Conservation (phyloP, 2,329 filamentous ascomycete genomes). For the Hypoxylon sp. region DNA sequence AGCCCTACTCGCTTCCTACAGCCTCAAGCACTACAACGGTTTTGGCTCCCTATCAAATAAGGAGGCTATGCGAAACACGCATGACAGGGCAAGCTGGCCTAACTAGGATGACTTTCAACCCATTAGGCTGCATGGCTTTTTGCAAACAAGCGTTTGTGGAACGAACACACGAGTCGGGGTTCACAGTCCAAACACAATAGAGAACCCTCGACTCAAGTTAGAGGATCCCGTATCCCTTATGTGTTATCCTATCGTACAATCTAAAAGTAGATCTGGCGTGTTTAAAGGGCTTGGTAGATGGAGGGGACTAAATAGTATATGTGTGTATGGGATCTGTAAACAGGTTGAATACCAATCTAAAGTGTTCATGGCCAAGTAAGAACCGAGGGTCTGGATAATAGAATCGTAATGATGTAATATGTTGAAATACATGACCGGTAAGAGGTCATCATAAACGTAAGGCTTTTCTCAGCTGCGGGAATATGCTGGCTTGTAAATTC, state of each 20-base stretch:
- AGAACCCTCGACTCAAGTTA: constrained; percentile 9
- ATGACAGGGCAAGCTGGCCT: constrained; percentile 13
- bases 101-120: constrained; percentile 7
- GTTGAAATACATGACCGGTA: neutral
- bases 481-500: constrained; percentile 17
- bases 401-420: neutral
- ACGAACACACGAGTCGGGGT: constrained; percentile 12
- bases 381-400: neutral
- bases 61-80: constrained; percentile 31
- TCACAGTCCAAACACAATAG: neutral
- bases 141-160: constrained; percentile 22
- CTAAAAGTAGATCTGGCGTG: constrained; percentile 21
- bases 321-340: neutral
- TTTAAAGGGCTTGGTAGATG: constrained; percentile 2
- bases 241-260: constrained; percentile 13
- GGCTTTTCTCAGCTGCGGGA: constrained; percentile 5
- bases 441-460: neutral
- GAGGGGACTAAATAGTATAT: neutral
- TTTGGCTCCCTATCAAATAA: constrained; percentile 11
- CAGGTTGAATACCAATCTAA: neutral
- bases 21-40: constrained; percentile 16
- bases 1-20: constrained; percentile 17
- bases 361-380: neutral
- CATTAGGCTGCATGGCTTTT: constrained; percentile 17
- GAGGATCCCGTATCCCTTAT: constrained; percentile 11